Percentiles rank a stretch among this genome's conserved stretches.
phyloP scores from a whole-genome alignment of 225 moss, liverwort and hornwort species.

The Polytrichum commune region DNA sequence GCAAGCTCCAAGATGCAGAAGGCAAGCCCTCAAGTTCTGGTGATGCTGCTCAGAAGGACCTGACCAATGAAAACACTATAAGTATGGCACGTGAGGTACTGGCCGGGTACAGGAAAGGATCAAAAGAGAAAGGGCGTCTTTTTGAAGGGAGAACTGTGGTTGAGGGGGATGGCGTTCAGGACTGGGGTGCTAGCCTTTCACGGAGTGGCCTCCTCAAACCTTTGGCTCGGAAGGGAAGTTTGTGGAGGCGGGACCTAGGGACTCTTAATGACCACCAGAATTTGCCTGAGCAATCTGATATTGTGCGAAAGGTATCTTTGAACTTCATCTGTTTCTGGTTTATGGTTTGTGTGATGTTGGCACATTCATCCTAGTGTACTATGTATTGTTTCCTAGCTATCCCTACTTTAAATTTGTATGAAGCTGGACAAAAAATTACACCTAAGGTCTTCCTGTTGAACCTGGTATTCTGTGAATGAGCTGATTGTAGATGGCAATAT shows the following conservation, averaged over 20 bases:
- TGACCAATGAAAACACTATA: slow-evolving; percentile 24
- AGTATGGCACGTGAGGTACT: slow-evolving; percentile 47
- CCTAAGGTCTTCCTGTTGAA: no score
- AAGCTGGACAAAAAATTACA: no score
- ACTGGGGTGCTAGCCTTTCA: slow-evolving; percentile 52
- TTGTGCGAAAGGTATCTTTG: slow-evolving; percentile 44
- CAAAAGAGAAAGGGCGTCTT: slow-evolving; percentile 20
- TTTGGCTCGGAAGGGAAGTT: slow-evolving; percentile 33
- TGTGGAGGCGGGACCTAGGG: slow-evolving; percentile 54
- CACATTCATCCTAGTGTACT: no score
- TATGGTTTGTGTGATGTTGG: no score
- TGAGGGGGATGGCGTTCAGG: slow-evolving; percentile 40
- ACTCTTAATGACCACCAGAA: slow-evolving; percentile 41
- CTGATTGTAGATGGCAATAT: no score
- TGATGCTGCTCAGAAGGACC: slow-evolving; percentile 23
- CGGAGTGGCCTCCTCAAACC: slow-evolving; percentile 39
- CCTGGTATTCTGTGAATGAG: no score
- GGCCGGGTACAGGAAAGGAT: slow-evolving; percentile 40
- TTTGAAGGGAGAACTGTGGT: slow-evolving; percentile 21
- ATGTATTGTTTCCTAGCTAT: neutral
- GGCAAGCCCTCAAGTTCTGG: slow-evolving; percentile 6
- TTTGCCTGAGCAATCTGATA: slow-evolving; percentile 44
- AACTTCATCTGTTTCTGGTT: neutral
- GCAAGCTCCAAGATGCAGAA: slow-evolving; percentile 22
- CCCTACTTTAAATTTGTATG: neutral